Evolutionary conservation across 352 stramenopile genomes (phyloP), one percentile per base, ranked within the genome.

Genomic region (Globisporangium cylindrosporum): DNA sequence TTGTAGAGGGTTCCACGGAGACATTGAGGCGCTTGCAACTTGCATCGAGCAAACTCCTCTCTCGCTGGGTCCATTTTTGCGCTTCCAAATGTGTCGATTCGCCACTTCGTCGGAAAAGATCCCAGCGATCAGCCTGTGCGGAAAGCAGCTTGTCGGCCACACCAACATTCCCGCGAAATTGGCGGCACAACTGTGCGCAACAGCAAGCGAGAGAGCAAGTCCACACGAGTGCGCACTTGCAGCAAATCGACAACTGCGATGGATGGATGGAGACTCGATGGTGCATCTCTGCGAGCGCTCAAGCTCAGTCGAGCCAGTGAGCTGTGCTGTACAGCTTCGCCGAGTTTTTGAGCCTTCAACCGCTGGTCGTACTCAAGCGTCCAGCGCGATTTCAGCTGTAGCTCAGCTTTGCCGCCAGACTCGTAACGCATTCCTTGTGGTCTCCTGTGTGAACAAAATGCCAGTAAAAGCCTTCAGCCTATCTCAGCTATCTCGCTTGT

Each of bases 161-260:
- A 64, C 59, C 18, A 64, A 63, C 14, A 43, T 83, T 5, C 59
- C 54, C 10, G 41, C 68, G 24, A 57, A 18, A 32, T 68, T 62
- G 51, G 71, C 84, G 22, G 67, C 69, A 5, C 64, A 69, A 24
- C 62, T 82, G 9, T 92, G 84, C 57, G 73, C 73, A 14, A 63
- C 29, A 20, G 36, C 48, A 18, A 56, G 53, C 2, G 27, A 12
- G 1, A 5, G 4, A 1, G 66, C 61, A 14, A 68, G 60, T 9
- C 78, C 81, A 0, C 73, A 87, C 34, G 55, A 29, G 7, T 92
- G 81, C 32, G 78, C 85, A 22, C 48, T 88, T 9, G 73, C 77
- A 57, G 78, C 79, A 0, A 70, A 76, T 20, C 75, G 77, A 12
- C 74, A 78, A 34, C 78, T 89, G 0, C 65, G 74, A 0, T 89